Evolutionary conservation across 108 stramenopile genomes (phyloP).

Genomic region (Nitzschia palea): DNA sequence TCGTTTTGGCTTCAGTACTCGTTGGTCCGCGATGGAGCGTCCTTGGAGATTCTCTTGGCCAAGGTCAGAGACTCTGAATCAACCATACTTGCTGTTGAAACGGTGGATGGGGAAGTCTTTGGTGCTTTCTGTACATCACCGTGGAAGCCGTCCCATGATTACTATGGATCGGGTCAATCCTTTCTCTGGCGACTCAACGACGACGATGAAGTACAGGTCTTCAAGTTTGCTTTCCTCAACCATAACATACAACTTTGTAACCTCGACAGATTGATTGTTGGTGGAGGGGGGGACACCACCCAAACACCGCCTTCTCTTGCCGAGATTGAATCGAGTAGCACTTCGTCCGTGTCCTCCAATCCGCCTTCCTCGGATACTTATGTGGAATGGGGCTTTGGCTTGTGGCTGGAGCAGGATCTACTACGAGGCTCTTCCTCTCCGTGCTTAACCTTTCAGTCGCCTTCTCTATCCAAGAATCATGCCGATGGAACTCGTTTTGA

Average conservation of each 20-base stretch:
- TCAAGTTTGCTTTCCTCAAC: constrained; percentile 62
- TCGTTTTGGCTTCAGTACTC: constrained; percentile 80
- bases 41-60: constrained; percentile 50
- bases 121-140: constrained; percentile 64
- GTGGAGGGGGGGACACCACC: constrained; percentile 39
- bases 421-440: constrained; percentile 56
- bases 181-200: constrained; percentile 69
- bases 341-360: background rate
- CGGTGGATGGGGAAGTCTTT: constrained; percentile 75
- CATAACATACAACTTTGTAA: constrained; percentile 66
- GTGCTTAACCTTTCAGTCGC: constrained; percentile 68
- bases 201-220: constrained; percentile 59
- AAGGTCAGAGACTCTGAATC: constrained; percentile 48
- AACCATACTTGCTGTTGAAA: constrained; percentile 71
- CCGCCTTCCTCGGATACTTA: background rate
- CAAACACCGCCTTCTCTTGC: background rate
- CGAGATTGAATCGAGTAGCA: background rate
- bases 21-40: constrained; percentile 75
- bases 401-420: constrained; percentile 55
- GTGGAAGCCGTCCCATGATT: constrained; percentile 68
- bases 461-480: constrained; percentile 39
- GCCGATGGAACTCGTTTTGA: constrained; percentile 63
- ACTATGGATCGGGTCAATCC: constrained; percentile 58
- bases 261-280: constrained; percentile 57
- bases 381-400: constrained; percentile 63